phyloP scores from a whole-genome alignment of 108 stramenopile species.

The Skeletonema grethae region DNA sequence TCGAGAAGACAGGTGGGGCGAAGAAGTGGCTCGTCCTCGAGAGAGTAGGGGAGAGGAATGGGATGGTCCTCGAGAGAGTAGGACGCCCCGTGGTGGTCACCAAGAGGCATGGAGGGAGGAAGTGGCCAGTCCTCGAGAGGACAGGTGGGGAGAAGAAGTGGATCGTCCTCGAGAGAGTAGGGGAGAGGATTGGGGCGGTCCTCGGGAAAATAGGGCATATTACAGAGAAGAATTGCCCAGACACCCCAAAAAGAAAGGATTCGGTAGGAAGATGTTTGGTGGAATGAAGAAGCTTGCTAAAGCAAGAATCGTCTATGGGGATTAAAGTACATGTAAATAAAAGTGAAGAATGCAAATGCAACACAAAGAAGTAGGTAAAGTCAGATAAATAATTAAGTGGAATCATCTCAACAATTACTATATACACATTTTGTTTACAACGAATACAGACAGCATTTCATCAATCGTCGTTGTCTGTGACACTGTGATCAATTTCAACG shows the following conservation, averaged over 20 bases:
- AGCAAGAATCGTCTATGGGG: neutral
- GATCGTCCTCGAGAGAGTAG: no score
- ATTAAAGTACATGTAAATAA: neutral
- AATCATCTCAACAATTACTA: neutral
- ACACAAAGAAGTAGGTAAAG: no score
- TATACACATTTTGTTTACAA: constrained; percentile 1
- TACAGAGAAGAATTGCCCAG: neutral
- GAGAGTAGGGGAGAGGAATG: no score
- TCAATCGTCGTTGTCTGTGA: neutral
- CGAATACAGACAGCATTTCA: neutral
- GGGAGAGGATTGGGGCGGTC: no score
- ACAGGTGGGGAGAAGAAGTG: neutral
- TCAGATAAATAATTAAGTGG: neutral
- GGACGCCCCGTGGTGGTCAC: neutral
- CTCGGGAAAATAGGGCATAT: no score
- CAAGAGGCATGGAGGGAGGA: neutral
- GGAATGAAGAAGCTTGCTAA: constrained; percentile 2
- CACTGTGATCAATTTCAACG: neutral
- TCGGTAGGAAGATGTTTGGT: neutral
- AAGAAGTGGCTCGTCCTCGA: neutral
- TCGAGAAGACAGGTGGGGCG: neutral
- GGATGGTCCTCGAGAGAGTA: no score
- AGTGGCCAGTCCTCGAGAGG: neutral
- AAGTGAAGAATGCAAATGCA: neutral
- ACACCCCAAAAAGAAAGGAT: neutral